Conservation (phyloP, 2,329 filamentous ascomycete genomes). For the Ophidiomyces ophidiicola region DNA sequence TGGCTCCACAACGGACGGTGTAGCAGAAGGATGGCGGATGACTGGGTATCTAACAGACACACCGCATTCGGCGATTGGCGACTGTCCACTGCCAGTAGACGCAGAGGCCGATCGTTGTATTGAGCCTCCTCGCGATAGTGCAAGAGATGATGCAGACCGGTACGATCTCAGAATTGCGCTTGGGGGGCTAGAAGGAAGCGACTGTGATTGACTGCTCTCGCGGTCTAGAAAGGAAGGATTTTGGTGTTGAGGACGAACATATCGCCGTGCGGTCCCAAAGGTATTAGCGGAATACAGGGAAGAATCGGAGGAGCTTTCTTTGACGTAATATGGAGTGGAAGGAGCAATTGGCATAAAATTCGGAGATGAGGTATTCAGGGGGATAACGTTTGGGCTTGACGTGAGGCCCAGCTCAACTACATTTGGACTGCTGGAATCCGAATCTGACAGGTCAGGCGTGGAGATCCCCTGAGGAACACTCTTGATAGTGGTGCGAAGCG, state of each 20-base stretch:
- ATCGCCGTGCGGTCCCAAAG: slow-evolving; percentile 31
- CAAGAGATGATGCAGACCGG: slow-evolving; percentile 25
- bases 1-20: slow-evolving; percentile 32
- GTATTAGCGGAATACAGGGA: slow-evolving; percentile 30
- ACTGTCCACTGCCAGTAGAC: slow-evolving; percentile 23
- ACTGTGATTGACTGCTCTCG: slow-evolving; percentile 26
- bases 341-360: slow-evolving; percentile 26
- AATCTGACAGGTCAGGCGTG: slow-evolving; percentile 17
- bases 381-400: slow-evolving; percentile 32
- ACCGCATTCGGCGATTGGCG: slow-evolving; percentile 12
- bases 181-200: slow-evolving; percentile 32
- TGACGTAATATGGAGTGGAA: slow-evolving; percentile 23
- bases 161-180: slow-evolving; percentile 24
- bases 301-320: slow-evolving; percentile 28
- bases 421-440: slow-evolving; percentile 26
- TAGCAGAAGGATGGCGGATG: slow-evolving; percentile 22
- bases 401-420: slow-evolving; percentile 28
- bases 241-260: slow-evolving; percentile 27
- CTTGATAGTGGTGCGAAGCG: slow-evolving; percentile 25
- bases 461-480: slow-evolving; percentile 25
- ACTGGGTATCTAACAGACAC: slow-evolving; percentile 10
- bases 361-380: slow-evolving; percentile 29
- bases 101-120: slow-evolving; percentile 22
- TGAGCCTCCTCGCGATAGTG: slow-evolving; percentile 15
- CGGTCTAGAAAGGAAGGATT: slow-evolving; percentile 22